phyloP scores from a whole-genome alignment of 164 flowering plant species.

The Chimonanthus praecox region DNA sequence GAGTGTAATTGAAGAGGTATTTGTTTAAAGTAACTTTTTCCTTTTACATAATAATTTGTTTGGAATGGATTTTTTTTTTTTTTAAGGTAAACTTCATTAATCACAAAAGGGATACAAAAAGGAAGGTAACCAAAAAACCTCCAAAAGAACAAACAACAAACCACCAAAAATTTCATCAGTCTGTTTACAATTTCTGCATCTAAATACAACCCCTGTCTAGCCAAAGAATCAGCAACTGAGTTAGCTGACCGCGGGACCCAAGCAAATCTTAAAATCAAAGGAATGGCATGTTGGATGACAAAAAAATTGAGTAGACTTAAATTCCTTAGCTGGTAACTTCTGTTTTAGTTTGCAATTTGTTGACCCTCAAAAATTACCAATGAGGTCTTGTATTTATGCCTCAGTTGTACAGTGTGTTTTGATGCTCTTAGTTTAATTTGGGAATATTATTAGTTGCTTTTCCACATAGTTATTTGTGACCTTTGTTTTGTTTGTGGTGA shows the following conservation, averaged over 20 bases:
- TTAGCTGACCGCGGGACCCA: too few relatives aligned
- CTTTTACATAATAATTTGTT: too few relatives aligned
- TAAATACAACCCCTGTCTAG: too few relatives aligned
- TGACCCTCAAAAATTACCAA: background rate
- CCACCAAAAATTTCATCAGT: too few relatives aligned
- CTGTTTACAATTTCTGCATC: too few relatives aligned
- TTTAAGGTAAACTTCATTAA: too few relatives aligned
- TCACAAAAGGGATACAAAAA: too few relatives aligned
- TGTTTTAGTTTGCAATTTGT: background rate
- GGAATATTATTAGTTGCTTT: background rate
- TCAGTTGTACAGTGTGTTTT: background rate
- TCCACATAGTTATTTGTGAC: background rate
- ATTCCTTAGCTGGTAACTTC: background rate
- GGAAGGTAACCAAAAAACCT: too few relatives aligned
- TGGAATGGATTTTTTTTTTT: too few relatives aligned
- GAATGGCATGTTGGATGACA: background rate
- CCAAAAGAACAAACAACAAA: too few relatives aligned
- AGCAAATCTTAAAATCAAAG: too few relatives aligned
- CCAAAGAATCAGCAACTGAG: too few relatives aligned
- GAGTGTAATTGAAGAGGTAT: slow-evolving; percentile 80
- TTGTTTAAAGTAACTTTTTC: background rate
- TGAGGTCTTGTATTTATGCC: background rate
- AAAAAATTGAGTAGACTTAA: background rate
- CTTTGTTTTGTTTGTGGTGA: slow-evolving; percentile 4
- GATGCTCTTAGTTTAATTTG: background rate